These are phyloP conservation scores for Fusarium multiceps DNA, from an alignment of 2,329 filamentous ascomycete genomes.

Conservation along the genomic window DNA sequence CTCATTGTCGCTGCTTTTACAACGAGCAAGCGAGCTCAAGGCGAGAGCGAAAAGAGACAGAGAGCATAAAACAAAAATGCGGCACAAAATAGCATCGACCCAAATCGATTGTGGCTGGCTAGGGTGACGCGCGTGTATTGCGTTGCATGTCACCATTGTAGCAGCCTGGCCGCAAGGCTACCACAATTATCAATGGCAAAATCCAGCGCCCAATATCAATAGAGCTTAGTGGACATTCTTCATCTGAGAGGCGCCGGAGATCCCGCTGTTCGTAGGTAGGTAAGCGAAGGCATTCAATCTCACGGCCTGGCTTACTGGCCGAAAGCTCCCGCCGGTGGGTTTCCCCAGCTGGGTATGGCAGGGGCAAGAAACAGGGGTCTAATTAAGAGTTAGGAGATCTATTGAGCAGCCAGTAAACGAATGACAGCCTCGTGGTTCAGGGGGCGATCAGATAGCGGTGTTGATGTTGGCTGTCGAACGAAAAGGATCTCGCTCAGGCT, in stretches of 20 bases:
- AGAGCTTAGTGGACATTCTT: slow-evolving; percentile 39
- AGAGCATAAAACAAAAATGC: not conserved
- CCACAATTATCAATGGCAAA: slow-evolving; percentile 19
- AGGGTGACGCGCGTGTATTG: slow-evolving; percentile 36
- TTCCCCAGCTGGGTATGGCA: slow-evolving; percentile 35
- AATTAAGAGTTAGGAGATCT: slow-evolving; percentile 37
- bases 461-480: slow-evolving; percentile 5
- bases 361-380: slow-evolving; percentile 34
- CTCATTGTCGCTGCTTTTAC: slow-evolving; percentile 72
- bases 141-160: slow-evolving; percentile 29
- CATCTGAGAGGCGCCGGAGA: slow-evolving; percentile 34
- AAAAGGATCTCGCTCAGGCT: not conserved
- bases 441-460: slow-evolving; percentile 21
- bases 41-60: slow-evolving; percentile 27
- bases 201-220: slow-evolving; percentile 18
- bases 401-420: slow-evolving; percentile 29
- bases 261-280: slow-evolving; percentile 24
- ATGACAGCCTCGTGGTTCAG: slow-evolving; percentile 17
- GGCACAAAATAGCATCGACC: slow-evolving; percentile 1
- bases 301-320: slow-evolving; percentile 35
- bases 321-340: slow-evolving; percentile 32
- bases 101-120: slow-evolving; percentile 12
- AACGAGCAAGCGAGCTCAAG: slow-evolving; percentile 9
- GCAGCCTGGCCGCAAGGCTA: slow-evolving; percentile 37
- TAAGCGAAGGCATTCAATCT: slow-evolving; percentile 37